Conservation (phyloP, 202 grass and related monocot species). For the Setaria italica region DNA sequence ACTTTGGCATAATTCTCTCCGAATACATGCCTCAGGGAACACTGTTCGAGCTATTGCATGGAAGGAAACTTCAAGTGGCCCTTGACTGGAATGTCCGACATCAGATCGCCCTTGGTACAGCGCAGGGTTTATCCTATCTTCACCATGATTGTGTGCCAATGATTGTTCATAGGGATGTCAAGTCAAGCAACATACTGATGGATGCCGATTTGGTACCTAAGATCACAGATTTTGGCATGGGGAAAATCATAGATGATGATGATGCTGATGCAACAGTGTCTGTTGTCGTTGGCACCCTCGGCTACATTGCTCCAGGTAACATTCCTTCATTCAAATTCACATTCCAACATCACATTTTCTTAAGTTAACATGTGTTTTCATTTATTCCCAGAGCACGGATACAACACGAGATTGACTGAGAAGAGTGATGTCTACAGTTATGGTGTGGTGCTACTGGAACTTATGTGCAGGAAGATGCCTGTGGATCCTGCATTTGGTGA, state of each 20-base stretch:
- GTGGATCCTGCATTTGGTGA: conserved; percentile 59
- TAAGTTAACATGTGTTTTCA: background rate
- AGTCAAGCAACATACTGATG: conserved; percentile 75
- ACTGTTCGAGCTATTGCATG: conserved; percentile 55
- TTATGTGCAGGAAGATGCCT: conserved; percentile 61
- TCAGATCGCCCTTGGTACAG: conserved; percentile 53
- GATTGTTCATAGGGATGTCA: conserved; percentile 71
- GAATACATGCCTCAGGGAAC: conserved; percentile 65
- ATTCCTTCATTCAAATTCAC: conserved; percentile 4
- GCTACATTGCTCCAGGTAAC: conserved; percentile 77
- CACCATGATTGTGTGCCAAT: conserved; percentile 71
- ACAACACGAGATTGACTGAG: conserved; percentile 48
- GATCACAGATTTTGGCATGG: conserved; percentile 70
- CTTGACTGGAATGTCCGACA: conserved; percentile 51
- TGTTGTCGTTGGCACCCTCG: conserved; percentile 64
- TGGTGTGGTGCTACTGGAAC: conserved; percentile 67
- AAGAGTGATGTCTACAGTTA: conserved; percentile 71
- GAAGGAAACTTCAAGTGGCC: conserved; percentile 44
- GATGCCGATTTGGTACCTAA: conserved; percentile 63
- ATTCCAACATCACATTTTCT: background rate
- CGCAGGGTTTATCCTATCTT: conserved; percentile 64
- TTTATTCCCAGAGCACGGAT: conserved; percentile 52
- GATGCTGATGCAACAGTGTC: conserved; percentile 50
- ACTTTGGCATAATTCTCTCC: conserved; percentile 49
- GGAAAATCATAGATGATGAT: conserved; percentile 53